These are phyloP conservation scores for Capronia epimyces DNA, from an alignment of 2,329 filamentous ascomycete genomes.

Conservation along the genomic window DNA sequence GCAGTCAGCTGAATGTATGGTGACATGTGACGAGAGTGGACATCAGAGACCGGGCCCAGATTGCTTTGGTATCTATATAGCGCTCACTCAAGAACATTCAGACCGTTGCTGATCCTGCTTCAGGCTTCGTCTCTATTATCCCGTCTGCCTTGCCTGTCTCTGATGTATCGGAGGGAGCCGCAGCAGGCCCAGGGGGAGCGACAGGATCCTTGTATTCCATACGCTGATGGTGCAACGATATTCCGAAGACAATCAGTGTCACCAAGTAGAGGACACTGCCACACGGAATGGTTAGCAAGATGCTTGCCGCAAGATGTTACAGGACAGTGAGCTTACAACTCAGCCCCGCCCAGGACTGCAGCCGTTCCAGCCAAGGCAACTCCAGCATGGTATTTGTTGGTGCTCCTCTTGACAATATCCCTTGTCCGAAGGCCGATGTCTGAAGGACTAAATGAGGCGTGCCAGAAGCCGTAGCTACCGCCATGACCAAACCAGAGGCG, in stretches of 20 bases:
- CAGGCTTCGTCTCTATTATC: neutral
- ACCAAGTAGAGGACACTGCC: conserved; percentile 21
- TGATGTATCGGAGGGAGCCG: neutral
- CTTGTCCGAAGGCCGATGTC: conserved; percentile 11
- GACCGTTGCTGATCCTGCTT: neutral
- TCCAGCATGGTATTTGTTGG: conserved; percentile 16
- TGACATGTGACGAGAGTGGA: too few species aligned
- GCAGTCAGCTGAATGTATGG: too few species aligned
- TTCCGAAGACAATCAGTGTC: conserved; percentile 21
- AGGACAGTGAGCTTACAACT: conserved; percentile 20
- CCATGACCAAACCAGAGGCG: conserved; percentile 10
- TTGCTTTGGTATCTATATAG: too few species aligned
- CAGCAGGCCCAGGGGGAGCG: neutral
- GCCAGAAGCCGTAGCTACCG: conserved; percentile 18
- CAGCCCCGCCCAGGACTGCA: conserved; percentile 21
- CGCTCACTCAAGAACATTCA: neutral
- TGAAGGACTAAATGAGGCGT: conserved; percentile 12
- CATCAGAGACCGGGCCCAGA: too few species aligned
- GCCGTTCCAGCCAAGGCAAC: conserved; percentile 24
- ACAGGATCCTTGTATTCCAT: neutral
- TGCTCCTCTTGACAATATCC: conserved; percentile 5
- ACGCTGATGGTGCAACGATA: conserved; percentile 20
- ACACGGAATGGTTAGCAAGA: neutral
- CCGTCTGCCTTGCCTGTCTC: neutral
- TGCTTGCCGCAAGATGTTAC: too few species aligned